Evolutionary conservation across 73 alveolate species (phyloP), one percentile per base, ranked within the genome.

Genomic region (Paramecium tetraurelia): DNA sequence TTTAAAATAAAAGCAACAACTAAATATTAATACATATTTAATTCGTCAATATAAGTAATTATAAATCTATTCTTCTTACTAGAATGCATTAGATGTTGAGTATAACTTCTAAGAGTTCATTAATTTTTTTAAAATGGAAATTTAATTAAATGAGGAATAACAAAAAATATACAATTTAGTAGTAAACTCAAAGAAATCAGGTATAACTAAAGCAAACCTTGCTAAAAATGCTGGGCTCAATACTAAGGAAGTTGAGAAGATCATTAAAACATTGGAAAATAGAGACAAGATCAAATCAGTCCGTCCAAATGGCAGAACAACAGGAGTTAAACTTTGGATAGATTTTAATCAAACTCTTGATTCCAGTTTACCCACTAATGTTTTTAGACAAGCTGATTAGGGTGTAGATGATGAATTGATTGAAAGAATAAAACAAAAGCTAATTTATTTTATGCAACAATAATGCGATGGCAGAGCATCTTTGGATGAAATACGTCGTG

Each of bases 261-360:
- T 63, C 1, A 63, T 63, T 33, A 63, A 63, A 63, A 63, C 46
- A 1, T 63, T 63, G 24, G 84, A 63, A 63, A 63, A 27, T 63
- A 63, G 84, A 63, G 46, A 63, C n/a, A 63, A 33, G 46, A 63
- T 63, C 14, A 63, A 63, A 63, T 21, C 84, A 31, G 84, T 63
- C 84, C 18, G 84, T 3, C 84, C 84, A 27, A 20, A 63, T 63
- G 84, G 84, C 1, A 63, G 24, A 63, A 63, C 84, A 63, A 63
- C 84, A 63, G 84, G 84, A 27, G 48, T 33, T 12, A 63, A 63
- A 63, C 84, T 63, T 31, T 63, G 84, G 84, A 63, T 63, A 27
- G 84, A 63, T 3, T 63, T 22, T 33, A 63, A 63, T 63, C 4
- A 63, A 63, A 27, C 44, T 11, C 84, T 24, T 27, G 84, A 63